phyloP scores from a whole-genome alignment of 1,284 basidiomycete species.

The Heterobasidion parviporum region DNA sequence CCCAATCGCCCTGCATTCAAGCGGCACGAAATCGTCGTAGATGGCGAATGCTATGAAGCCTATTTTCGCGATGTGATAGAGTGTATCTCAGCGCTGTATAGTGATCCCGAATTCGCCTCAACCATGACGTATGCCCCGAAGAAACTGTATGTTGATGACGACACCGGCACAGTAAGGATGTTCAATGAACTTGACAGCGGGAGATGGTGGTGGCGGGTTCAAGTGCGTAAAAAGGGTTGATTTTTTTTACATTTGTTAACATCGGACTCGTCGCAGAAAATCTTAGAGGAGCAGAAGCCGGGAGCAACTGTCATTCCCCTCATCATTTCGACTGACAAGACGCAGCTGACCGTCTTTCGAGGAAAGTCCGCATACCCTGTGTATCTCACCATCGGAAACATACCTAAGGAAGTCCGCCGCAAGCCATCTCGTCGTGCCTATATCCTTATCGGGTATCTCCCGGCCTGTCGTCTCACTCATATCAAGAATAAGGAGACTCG shows the following conservation, averaged over 20 bases:
- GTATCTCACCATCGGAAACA: conserved; percentile 31
- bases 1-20: neutral
- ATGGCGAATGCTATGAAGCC: neutral
- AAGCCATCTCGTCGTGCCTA: conserved; percentile 19
- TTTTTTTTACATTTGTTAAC: neutral
- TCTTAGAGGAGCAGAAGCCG: neutral
- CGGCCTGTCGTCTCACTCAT: neutral
- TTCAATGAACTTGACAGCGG: conserved; percentile 5
- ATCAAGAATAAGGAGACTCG: neutral
- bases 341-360: conserved; percentile 25
- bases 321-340: conserved; percentile 32
- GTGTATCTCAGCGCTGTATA: neutral
- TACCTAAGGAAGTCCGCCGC: conserved; percentile 21
- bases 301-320: conserved; percentile 25
- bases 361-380: conserved; percentile 29
- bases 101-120: neutral
- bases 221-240: neutral
- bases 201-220: conserved; percentile 4
- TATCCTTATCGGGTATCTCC: conserved; percentile 22
- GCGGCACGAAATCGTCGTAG: neutral
- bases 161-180: neutral
- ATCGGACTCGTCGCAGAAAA: neutral
- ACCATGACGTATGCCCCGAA: neutral
- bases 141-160: neutral
- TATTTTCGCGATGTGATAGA: neutral